phyloP scores from a whole-genome alignment of 1,139 yeast genomes.

The Suhomyces kunorum region DNA sequence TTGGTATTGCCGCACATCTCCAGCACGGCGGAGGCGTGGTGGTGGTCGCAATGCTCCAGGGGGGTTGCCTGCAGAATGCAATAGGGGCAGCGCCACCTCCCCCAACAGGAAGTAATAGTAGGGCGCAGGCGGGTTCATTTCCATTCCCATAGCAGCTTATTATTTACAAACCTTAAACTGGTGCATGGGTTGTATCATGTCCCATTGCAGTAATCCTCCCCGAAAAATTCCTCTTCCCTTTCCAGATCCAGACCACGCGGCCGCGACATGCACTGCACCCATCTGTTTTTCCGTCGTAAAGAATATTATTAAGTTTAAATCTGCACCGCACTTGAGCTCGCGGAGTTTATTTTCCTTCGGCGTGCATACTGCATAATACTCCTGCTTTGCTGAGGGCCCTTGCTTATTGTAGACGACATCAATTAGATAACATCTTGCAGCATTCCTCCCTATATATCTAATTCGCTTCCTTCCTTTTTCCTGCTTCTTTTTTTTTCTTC shows the following conservation, averaged over 20 bases:
- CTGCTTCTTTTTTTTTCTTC: neutral
- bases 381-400: slow-evolving; percentile 7
- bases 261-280: slow-evolving; percentile 1
- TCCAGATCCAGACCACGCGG: slow-evolving; percentile 3
- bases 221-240: slow-evolving; percentile 1
- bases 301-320: neutral
- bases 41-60: too few relatives aligned
- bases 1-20: neutral
- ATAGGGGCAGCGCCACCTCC: neutral
- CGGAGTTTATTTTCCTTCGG: neutral
- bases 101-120: too few relatives aligned
- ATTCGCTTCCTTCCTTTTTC: neutral
- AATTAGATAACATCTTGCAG: slow-evolving; percentile 7
- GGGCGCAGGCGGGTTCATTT: too few relatives aligned
- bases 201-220: slow-evolving; percentile 1
- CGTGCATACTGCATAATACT: neutral
- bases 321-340: slow-evolving; percentile 1
- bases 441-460: slow-evolving; percentile 6
- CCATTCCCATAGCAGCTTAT: too few relatives aligned
- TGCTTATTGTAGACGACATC: neutral
- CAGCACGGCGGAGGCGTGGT: neutral
- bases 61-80: too few relatives aligned
- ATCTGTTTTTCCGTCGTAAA: slow-evolving; percentile 8
- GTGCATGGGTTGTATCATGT: neutral
- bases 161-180: slow-evolving; percentile 2